Conservation (phyloP, 441 rosid genomes). For the Populus trichocarpa region DNA sequence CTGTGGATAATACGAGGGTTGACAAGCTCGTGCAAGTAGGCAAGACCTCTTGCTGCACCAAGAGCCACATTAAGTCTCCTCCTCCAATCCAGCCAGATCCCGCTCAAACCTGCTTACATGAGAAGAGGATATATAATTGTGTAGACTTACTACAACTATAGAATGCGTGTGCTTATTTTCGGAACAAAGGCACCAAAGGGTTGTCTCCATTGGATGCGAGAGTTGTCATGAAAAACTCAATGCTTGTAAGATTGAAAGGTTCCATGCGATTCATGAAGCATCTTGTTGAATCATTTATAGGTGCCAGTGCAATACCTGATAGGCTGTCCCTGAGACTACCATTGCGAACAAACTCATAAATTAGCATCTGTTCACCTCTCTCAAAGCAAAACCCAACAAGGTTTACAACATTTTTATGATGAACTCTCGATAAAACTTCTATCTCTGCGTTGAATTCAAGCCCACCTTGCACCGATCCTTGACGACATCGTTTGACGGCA, state of each 20-base stretch:
- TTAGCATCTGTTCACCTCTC: constrained; percentile 64
- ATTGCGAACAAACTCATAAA: constrained; percentile 70
- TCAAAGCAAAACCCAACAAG: constrained; percentile 77
- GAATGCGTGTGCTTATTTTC: background rate
- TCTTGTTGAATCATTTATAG: no score
- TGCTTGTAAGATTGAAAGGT: no score
- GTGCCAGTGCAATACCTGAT: constrained; percentile 55
- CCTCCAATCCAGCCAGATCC: constrained; percentile 65
- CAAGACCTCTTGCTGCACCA: constrained; percentile 68
- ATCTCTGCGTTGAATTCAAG: constrained; percentile 80
- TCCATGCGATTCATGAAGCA: no score
- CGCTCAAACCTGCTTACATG: constrained; percentile 49
- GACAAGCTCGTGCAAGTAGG: constrained; percentile 79
- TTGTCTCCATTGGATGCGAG: no score
- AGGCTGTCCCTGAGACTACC: constrained; percentile 62
- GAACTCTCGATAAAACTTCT: constrained; percentile 88
- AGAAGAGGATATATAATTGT: background rate
- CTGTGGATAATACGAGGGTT: constrained; percentile 80
- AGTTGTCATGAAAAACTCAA: no score
- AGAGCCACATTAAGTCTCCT: constrained; percentile 67
- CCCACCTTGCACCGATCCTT: constrained; percentile 86
- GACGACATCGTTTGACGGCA: constrained; percentile 77
- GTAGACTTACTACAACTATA: background rate
- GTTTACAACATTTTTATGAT: constrained; percentile 76
- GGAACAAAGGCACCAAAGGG: no score